These are phyloP conservation scores for fission yeast (Schizosaccharomyces pombe) DNA, from an alignment of 805 yeast species.

Conservation along the genomic window DNA sequence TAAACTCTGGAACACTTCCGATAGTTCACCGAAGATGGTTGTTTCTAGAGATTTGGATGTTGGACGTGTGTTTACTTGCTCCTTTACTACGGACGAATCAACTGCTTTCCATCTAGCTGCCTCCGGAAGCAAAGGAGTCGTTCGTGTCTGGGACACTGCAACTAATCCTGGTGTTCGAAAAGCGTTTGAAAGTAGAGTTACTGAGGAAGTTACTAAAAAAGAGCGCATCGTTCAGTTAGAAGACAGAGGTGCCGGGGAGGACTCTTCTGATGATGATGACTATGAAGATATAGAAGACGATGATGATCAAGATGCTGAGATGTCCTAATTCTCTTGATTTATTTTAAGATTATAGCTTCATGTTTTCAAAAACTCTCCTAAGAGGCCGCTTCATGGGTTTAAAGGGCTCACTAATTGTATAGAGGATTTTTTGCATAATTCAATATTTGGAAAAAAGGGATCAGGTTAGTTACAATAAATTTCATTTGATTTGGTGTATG, in stretches of 20 bases:
- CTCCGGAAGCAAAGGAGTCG: conserved; percentile 67
- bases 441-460: no score
- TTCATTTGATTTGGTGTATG: no score
- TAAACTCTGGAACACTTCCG: conserved; percentile 66
- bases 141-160: conserved; percentile 84
- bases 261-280: neutral
- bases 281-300: conserved; percentile 2
- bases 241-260: neutral
- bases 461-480: no score
- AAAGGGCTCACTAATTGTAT: no score
- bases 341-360: no score
- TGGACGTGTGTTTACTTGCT: conserved; percentile 65
- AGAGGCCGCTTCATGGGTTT: no score
- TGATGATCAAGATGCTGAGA: neutral
- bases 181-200: conserved; percentile 25
- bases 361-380: no score
- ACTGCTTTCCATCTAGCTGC: conserved; percentile 51
- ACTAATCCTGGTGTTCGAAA: conserved; percentile 57
- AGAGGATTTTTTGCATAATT: no score
- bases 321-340: neutral
- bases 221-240: neutral
- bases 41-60: conserved; percentile 78
- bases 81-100: conserved; percentile 67
- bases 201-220: neutral
- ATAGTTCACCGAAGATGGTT: conserved; percentile 59